These are phyloP conservation scores for Periconia digitata DNA, from an alignment of 2,329 filamentous ascomycete genomes.

Conservation along the genomic window DNA sequence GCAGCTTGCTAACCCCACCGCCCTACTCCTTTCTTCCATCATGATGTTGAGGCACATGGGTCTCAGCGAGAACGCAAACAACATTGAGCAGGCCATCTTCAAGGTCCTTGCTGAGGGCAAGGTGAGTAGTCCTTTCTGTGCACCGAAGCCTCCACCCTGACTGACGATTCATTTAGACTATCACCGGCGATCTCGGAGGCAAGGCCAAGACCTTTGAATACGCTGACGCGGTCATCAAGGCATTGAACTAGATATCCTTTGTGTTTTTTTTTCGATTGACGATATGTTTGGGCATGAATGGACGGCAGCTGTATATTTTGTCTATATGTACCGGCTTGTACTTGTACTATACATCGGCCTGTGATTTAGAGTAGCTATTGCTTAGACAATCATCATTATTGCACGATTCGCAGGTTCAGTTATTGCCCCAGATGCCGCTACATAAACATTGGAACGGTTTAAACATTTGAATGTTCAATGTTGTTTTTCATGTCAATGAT, in stretches of 20 bases:
- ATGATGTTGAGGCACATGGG: constrained; percentile 99
- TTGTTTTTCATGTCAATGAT: background rate
- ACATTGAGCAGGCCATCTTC: constrained; percentile 94
- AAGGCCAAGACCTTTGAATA: constrained; percentile 96
- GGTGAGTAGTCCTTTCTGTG: constrained; percentile 47
- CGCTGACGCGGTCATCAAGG: constrained; percentile 83
- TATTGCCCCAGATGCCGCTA: background rate
- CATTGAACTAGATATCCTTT: constrained; percentile 46
- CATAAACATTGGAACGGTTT: background rate
- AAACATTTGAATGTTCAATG: background rate
- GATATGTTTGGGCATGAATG: constrained; percentile 24
- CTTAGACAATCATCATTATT: background rate
- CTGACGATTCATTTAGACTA: constrained; percentile 49
- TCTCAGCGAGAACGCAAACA: constrained; percentile 76
- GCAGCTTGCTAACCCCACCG: constrained; percentile 94
- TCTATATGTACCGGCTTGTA: constrained; percentile 40
- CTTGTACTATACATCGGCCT: constrained; percentile 39
- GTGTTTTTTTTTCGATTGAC: constrained; percentile 20
- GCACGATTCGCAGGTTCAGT: background rate
- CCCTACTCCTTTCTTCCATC: constrained; percentile 90
- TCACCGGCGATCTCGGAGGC: constrained; percentile 95
- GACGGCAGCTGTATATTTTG: constrained; percentile 39
- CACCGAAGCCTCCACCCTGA: constrained; percentile 15
- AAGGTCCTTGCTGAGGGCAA: constrained; percentile 95
- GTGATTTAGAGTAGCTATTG: constrained; percentile 17